Base-by-base conservation (phyloP, 2,329 filamentous ascomycete species). In the Beauveria scarabaeidicola region DNA sequence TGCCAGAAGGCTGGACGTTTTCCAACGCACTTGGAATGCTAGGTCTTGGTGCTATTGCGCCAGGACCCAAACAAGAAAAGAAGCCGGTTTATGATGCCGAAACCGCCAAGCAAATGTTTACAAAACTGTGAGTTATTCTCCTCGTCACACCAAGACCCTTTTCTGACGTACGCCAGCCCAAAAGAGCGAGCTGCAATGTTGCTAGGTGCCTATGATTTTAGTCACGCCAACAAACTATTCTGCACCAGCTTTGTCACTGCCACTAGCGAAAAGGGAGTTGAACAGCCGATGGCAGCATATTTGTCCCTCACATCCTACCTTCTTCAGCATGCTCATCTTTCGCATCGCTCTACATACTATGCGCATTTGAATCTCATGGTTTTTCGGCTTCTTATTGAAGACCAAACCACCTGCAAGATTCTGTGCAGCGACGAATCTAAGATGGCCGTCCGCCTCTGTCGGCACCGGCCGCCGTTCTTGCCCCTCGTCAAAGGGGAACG, bases 141-240 rank as follows among this genome's bases (percentile, higher is more conserved):
- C 13, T 11, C 6, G 17, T 21, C 3, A 52, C n/a, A 40, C 19
- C 8, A 17, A 27, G 23, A 19, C 3, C 17, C 64, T 72, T 61
- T 13, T 15, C 46, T 64, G 59, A 52, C 64, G 29, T 57, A 48
- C 4, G 40, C 7, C 43, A 95, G 91, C 64, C 94, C 94, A 1
- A 85, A 86, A 3, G 82, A 86, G 61, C 86, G 92, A 71, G 89
- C 91, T 17, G 86, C 92, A 5, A 80, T 95, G 3, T 75, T 97
- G 4, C 80, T 99, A 38, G 87, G 91, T 0, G 87, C 90, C 0
- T 99, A 97, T 70, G 94, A 97, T 71, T 97, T 97, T 70, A 86
- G 87, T 3, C 89, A 96, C 69, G 89, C 92, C 38, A 99, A 97
- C 77, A 97, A 97, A 74, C 80, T 97, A 9, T 97, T 99, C 73